phyloP scores from a whole-genome alignment of 164 flowering plant genomes.

The Piper longum region DNA sequence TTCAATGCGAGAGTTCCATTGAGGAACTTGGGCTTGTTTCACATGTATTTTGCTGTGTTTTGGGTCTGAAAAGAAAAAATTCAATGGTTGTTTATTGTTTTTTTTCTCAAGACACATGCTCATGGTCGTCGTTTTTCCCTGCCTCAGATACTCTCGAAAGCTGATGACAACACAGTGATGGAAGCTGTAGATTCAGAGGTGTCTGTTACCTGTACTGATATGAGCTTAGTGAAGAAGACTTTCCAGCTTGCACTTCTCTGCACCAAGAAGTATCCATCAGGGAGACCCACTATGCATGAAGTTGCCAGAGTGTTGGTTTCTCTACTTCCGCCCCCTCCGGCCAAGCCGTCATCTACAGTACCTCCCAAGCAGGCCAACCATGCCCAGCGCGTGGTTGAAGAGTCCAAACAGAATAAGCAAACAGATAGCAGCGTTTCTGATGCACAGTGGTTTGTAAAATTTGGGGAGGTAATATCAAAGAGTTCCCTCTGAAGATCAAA shows the following conservation, averaged over 20 bases:
- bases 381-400: conserved; percentile 26
- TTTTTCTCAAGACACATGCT: neutral
- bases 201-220: conserved; percentile 74
- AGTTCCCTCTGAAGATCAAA: conserved; percentile 21
- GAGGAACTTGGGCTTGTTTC: too few species aligned
- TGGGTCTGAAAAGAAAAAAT: too few species aligned
- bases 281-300: conserved; percentile 85
- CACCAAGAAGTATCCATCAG: conserved; percentile 54
- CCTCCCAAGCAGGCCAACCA: conserved; percentile 35
- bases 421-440: conserved; percentile 39
- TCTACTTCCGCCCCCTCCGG: conserved; percentile 40
- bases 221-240: conserved; percentile 47
- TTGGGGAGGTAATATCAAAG: conserved; percentile 67
- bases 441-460: conserved; percentile 70
- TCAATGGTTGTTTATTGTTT: too few species aligned
- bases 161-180: conserved; percentile 78
- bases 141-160: conserved; percentile 63
- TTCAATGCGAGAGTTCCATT: too few species aligned
- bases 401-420: conserved; percentile 11
- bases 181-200: conserved; percentile 90
- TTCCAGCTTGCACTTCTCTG: conserved; percentile 86
- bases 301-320: conserved; percentile 61
- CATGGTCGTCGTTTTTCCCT: neutral
- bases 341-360: conserved; percentile 15
- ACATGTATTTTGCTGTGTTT: too few species aligned